Evolutionary conservation across 805 yeast genomes (phyloP).

Genomic region (Candida oleophila): DNA sequence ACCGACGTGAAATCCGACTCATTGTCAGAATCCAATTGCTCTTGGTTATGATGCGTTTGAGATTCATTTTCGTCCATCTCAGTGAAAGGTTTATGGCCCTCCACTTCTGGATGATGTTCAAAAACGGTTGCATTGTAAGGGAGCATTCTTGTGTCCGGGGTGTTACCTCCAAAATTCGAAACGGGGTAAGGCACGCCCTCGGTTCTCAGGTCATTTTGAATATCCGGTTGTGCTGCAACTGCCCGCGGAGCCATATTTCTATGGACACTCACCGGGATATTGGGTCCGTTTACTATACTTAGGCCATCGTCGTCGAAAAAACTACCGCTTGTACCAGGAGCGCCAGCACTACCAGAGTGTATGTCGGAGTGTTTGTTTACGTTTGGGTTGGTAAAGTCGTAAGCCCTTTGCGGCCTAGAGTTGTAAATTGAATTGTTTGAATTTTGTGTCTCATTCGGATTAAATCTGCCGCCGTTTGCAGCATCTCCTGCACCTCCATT

Average conservation of each 20-base stretch:
- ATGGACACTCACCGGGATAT: conserved; percentile 30
- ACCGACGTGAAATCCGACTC: conserved; percentile 54
- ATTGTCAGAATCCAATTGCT: conserved; percentile 30
- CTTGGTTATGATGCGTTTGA: conserved; percentile 11
- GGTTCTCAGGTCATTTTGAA: conserved; percentile 10
- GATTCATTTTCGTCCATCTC: conserved; percentile 32
- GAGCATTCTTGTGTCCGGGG: neutral
- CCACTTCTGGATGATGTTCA: conserved; percentile 46
- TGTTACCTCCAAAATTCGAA: conserved; percentile 1
- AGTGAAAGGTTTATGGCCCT: conserved; percentile 46
- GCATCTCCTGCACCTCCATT: conserved; percentile 8
- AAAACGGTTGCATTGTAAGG: conserved; percentile 30
- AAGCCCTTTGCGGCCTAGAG: conserved; percentile 30
- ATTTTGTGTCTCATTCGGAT: conserved; percentile 6
- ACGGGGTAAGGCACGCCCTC: conserved; percentile 3
- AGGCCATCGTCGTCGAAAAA: conserved; percentile 11
- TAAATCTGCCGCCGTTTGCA: conserved; percentile 1
- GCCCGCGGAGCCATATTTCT: conserved; percentile 32
- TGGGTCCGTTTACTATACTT: conserved; percentile 30
- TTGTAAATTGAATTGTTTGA: conserved; percentile 27
- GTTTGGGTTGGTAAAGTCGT: conserved; percentile 27
- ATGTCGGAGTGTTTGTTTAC: conserved; percentile 3
- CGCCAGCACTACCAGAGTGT: conserved; percentile 2
- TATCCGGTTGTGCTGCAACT: conserved; percentile 24
- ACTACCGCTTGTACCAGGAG: conserved; percentile 3